Percentiles rank a stretch among this genome's conserved stretches.
These are phyloP conservation scores for Penicillium ochrochloron DNA, from an alignment of 495 filamentous ascomycete species.

Conservation along the genomic window DNA sequence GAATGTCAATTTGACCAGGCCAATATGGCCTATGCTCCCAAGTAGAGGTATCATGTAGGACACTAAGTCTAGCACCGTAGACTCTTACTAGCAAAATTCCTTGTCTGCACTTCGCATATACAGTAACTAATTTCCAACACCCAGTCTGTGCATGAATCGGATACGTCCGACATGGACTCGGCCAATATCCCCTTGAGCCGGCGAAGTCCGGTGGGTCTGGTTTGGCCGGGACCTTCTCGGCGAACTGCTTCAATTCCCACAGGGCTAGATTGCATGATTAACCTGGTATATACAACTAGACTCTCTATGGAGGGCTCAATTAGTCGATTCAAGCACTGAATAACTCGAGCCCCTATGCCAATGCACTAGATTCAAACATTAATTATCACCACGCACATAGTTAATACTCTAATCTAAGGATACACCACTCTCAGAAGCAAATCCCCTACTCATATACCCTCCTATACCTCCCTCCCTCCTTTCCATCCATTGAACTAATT, in stretches of 20 bases:
- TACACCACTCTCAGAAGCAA: background rate
- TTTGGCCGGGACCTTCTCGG: constrained; percentile 14
- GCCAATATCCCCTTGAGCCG: background rate
- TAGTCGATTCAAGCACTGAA: background rate
- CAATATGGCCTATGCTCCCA: background rate
- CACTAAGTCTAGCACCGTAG: background rate
- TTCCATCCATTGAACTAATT: background rate
- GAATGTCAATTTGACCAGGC: background rate
- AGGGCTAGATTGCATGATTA: no score
- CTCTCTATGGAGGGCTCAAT: background rate
- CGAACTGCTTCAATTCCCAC: background rate
- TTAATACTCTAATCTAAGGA: background rate
- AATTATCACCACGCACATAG: no score
- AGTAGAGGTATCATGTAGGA: background rate
- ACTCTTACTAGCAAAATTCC: background rate
- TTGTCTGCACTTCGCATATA: background rate
- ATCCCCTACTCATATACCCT: background rate
- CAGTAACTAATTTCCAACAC: background rate
- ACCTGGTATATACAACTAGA: no score
- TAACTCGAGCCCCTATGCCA: no score
- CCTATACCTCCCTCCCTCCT: no score
- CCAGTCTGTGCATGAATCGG: constrained; percentile 4
- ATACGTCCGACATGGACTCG: constrained; percentile 6
- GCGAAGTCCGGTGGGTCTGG: constrained; percentile 18
- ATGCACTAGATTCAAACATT: no score